These are phyloP conservation scores for Cetraspora pellucida DNA, from an alignment of 192 early-diverging fungal species.

Conservation along the genomic window DNA sequence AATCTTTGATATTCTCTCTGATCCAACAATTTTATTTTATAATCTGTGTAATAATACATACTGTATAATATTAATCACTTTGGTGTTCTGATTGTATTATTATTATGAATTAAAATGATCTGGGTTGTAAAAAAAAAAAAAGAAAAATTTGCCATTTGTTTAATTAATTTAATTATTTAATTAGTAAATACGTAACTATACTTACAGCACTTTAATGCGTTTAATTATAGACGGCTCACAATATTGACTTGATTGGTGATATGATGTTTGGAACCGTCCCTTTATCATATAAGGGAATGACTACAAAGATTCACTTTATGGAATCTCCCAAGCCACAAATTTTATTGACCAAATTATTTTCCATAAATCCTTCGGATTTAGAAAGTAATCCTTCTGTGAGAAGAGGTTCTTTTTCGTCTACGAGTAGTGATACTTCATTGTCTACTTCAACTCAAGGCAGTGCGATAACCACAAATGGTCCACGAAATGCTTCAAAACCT, in stretches of 20 bases:
- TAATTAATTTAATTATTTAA: too few species aligned
- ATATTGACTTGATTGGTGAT: constrained; percentile 47
- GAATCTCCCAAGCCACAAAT: constrained; percentile 45
- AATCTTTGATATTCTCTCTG: background rate
- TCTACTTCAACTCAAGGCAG: constrained; percentile 34
- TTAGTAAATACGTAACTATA: too few species aligned
- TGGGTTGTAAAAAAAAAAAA: too few species aligned
- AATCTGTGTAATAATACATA: too few species aligned
- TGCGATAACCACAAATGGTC: constrained; percentile 3
- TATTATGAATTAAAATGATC: too few species aligned
- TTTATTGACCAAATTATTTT: constrained; percentile 47
- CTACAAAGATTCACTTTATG: constrained; percentile 45
- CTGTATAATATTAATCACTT: too few species aligned
- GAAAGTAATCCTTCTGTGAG: constrained; percentile 33
- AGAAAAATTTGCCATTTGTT: too few species aligned
- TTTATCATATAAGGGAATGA: constrained; percentile 50
- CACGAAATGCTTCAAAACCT: background rate
- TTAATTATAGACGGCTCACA: constrained; percentile 10
- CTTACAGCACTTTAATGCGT: background rate
- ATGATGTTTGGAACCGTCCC: constrained; percentile 55
- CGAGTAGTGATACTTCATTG: constrained; percentile 46
- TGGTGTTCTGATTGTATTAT: too few species aligned
- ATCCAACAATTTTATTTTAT: too few species aligned
- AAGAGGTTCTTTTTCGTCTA: constrained; percentile 46
- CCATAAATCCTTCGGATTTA: constrained; percentile 39